A percentile compares a stretch with the other conserved stretches of the same genome.
These are phyloP conservation scores for Scenedesmus sp. DNA, from an alignment of 163 green algal genomes.

Conservation along the genomic window DNA sequence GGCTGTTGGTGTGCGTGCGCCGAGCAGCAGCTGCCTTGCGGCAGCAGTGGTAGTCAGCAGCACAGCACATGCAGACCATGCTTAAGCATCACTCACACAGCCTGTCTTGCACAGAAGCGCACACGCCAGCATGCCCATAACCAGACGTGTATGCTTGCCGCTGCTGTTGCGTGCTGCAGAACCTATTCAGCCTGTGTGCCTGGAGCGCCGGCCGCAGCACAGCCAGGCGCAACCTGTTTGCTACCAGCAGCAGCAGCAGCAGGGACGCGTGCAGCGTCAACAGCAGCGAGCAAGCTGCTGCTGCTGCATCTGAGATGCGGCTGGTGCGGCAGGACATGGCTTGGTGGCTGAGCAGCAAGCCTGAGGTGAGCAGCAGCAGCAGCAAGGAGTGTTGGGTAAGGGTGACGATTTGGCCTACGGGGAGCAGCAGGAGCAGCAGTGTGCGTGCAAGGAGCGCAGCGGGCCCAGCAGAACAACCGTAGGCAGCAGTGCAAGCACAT, in stretches of 20 bases:
- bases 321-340: conserved; percentile 25
- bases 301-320: conserved; percentile 1
- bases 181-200: conserved; percentile 18
- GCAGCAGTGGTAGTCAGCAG: neutral
- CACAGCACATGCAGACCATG: neutral
- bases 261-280: neutral
- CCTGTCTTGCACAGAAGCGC: neutral
- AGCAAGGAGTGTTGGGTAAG: neutral
- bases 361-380: conserved; percentile 32
- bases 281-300: neutral
- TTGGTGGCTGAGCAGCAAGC: conserved; percentile 37
- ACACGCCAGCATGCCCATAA: neutral
- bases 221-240: neutral
- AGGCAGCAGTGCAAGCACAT: neutral
- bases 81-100: neutral
- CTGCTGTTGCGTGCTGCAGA: neutral
- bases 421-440: neutral
- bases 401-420: neutral
- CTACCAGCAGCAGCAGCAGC: neutral
- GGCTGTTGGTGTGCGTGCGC: neutral
- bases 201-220: conserved; percentile 22
- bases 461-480: neutral
- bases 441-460: neutral
- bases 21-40: neutral
- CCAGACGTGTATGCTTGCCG: neutral